Evolutionary conservation across 192 early-diverging fungal genomes (phyloP), one percentile per base, ranked within the genome.

Genomic region (Coemansia sp.): DNA sequence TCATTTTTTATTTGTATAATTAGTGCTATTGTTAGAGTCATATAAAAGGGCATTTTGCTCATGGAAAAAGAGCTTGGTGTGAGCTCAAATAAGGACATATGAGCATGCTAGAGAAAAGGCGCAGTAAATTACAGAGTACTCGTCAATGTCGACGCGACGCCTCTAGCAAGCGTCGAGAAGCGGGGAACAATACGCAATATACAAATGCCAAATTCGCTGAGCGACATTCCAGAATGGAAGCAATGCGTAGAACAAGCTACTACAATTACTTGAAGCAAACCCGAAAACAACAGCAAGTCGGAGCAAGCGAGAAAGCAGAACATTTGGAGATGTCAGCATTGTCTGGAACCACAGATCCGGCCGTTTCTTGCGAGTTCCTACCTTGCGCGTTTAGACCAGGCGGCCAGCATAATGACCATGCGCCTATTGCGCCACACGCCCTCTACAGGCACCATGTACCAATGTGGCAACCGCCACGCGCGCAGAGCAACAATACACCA

Each of bases 391-490:
- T 40, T 41, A 62, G n/a, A 36, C 33, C 61, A 24, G 39, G 39
- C 12, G 20, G 18, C 9, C 36, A 41, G 12, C 24, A 62, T 20
- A 62, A 41, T 41, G 22, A 9, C 22, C 39, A 41, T 41, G 61
- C 39, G 61, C 38, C 61, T 22, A 62, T 41, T 62, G 39, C 36
- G 61, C 61, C 61, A 62, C 61, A 13, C 61, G 11, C 18, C n/a
- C 39, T 20, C n/a, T 27, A 62, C 38, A 41, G n/a, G 39, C 61
- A 41, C 61, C 36, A 41, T 22, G 12, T 40, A 20, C 61, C 61
- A 62, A 62, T 62, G 61, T 62, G 61, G 61, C 61, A 24, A 62
- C 61, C 15, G 9, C 22, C 61, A 62, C 24, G 16, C 40, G 61
- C 38, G 8, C 38, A 39, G 38, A 27, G 61, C 61, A 41, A 62